Base-by-base conservation (phyloP, 176 grass and related monocot genomes). In the Avena atlantica region DNA sequence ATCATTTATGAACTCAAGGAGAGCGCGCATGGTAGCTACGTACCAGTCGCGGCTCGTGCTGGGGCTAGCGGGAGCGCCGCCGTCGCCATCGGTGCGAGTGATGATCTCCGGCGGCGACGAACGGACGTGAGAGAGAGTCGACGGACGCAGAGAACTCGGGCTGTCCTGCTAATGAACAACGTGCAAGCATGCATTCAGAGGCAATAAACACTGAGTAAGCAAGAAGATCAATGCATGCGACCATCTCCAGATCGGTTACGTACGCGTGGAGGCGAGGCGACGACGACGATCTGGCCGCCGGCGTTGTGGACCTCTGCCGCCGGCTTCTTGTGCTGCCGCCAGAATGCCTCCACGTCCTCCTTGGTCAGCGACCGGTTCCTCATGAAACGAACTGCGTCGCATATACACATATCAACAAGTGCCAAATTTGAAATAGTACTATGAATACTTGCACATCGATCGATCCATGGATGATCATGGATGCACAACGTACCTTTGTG, bases 261-360 rank as follows among this genome's bases (percentile, higher is more conserved):
- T 52, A 85, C n/a, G 50, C 27, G n/a, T 2, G 4, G 45, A 11
- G 89, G 76, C 6, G 71, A 4, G 61, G 62, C 85, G 2, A 50
- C 73, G 3, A 50, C 73, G 7, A 29, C 14, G 23, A 8, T 52
- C 48, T 53, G 48, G 48, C 73, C 73, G 48, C 73, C 48, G 76
- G 80, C 76, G 23, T 19, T 23, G 49, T 45, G 36, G 13, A 87
- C 85, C 78, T 73, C 64, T 16, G 40, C 3, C 47, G 12, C 12
- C 23, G 63, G 20, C 34, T 74, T 89, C 82, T 72, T 83, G 0
- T 74, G 93, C 86, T 84, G 94, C 90, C 92, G 50, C 73, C 73
- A 66, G 87, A 96, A 98, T 21, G 84, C 70, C 4, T 92, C 89
- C 83, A 98, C 95, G 23, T 98, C 96, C 53, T 95, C 93, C 56